Evolutionary conservation across 176 grass and related monocot species (phyloP).

Genomic region (Oryza meridionalis): DNA sequence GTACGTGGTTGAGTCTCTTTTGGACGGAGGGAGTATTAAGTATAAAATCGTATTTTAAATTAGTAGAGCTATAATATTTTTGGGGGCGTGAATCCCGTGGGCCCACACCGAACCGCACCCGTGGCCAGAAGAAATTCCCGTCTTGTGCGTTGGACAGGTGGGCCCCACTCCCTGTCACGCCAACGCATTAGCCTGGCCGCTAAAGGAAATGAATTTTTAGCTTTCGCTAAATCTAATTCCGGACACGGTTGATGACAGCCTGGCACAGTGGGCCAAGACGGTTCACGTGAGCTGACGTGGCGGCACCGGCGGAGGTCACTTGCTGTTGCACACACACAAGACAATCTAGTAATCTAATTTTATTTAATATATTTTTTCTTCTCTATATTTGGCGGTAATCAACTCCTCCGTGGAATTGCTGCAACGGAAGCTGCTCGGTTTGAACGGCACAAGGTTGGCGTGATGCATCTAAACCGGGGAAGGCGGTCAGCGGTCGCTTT

Average conservation of each 20-base stretch:
- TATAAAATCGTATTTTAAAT: background rate
- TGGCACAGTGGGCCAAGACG: background rate
- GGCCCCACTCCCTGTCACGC: background rate
- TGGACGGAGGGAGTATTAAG: no score
- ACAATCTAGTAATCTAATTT: background rate
- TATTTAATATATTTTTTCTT: no score
- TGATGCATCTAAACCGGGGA: conserved; percentile 22
- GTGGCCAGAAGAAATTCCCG: background rate
- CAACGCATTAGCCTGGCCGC: background rate
- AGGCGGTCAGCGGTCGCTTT: background rate
- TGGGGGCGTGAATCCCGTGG: background rate
- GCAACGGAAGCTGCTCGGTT: background rate
- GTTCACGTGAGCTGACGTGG: conserved; percentile 47
- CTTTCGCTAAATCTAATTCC: conserved; percentile 2
- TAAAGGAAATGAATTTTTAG: background rate
- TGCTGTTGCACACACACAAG: background rate
- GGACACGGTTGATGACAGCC: background rate
- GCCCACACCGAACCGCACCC: background rate
- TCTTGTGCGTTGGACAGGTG: background rate
- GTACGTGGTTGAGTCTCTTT: no score
- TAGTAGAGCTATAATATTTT: background rate
- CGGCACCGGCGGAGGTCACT: background rate
- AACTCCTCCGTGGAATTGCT: no score
- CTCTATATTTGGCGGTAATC: background rate
- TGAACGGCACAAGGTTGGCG: background rate